Evolutionary conservation across 768 basidiomycete genomes (phyloP).

Genomic region (Boletus subparvulus): DNA sequence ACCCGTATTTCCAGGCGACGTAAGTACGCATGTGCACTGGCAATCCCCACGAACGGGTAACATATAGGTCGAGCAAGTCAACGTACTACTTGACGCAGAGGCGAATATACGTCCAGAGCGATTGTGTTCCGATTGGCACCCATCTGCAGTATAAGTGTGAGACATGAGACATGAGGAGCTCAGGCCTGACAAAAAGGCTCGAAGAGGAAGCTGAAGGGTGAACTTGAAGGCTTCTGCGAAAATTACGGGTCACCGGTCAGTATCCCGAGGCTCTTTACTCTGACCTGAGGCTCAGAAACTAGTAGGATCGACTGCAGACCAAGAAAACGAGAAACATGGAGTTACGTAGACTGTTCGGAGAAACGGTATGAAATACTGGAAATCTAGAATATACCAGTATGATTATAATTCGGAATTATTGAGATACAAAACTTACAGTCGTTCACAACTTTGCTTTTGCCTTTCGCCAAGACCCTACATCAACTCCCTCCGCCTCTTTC

Average conservation of each 20-base stretch:
- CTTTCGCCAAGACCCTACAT: neutral
- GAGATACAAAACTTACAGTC: neutral
- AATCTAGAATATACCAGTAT: constrained; percentile 19
- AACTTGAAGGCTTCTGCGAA: constrained; percentile 1
- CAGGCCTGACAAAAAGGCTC: constrained; percentile 15
- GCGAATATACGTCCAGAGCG: constrained; percentile 39
- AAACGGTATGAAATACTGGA: neutral
- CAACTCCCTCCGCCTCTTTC: constrained; percentile 15
- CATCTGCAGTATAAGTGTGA: constrained; percentile 41
- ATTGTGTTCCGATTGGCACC: constrained; percentile 36
- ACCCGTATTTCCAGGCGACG: constrained; percentile 26
- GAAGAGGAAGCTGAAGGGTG: constrained; percentile 13
- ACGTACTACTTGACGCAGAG: constrained; percentile 27
- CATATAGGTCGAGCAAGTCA: constrained; percentile 28
- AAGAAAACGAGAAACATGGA: constrained; percentile 10
- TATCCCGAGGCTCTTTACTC: neutral
- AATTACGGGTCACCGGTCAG: constrained; percentile 13
- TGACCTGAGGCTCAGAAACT: neutral
- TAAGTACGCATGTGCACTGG: constrained; percentile 29
- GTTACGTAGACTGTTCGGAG: constrained; percentile 14
- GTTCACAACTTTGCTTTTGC: constrained; percentile 15
- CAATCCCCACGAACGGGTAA: constrained; percentile 26
- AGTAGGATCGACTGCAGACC: constrained; percentile 1
- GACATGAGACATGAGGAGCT: constrained; percentile 41
- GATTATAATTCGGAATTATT: too few relatives aligned